Evolutionary conservation across 352 stramenopile genomes (phyloP).

Genomic region (Plasmopara muralis): DNA sequence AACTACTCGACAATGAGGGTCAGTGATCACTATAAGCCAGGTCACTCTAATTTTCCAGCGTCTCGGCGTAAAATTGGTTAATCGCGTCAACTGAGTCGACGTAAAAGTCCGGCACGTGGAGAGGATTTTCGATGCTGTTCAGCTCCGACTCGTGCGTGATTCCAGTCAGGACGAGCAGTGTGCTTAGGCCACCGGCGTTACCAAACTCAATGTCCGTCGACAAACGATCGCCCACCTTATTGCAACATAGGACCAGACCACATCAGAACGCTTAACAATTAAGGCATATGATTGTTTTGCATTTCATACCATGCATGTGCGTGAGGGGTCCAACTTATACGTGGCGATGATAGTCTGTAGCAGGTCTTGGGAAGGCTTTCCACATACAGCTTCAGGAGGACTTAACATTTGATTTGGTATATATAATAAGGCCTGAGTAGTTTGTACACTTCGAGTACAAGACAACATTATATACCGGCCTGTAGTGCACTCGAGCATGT

Average conservation of each 20-base stretch:
- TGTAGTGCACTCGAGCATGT: constrained; percentile 57
- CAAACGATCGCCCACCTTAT: constrained; percentile 70
- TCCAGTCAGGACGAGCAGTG: constrained; percentile 68
- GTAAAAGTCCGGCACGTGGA: constrained; percentile 59
- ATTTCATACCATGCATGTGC: constrained; percentile 71
- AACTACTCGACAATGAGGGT: background rate
- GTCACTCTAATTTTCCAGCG: constrained; percentile 27
- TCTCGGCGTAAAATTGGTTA: constrained; percentile 54
- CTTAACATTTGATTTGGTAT: constrained; percentile 19
- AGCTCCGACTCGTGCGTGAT: constrained; percentile 61
- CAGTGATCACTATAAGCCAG: background rate
- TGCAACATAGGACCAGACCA: background rate
- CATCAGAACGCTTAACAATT: background rate
- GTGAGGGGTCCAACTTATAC: constrained; percentile 55
- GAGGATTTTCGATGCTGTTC: constrained; percentile 34
- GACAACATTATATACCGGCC: constrained; percentile 40
- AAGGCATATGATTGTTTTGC: background rate
- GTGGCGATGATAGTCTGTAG: constrained; percentile 72
- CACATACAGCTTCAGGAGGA: constrained; percentile 61
- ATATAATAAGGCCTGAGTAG: constrained; percentile 1
- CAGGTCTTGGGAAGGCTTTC: constrained; percentile 79
- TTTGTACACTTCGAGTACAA: background rate
- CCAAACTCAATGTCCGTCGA: constrained; percentile 84
- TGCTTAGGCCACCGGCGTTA: constrained; percentile 57
- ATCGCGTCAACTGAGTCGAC: constrained; percentile 67